Evolutionary conservation across 2,329 filamentous ascomycete species (phyloP).

Genomic region (Ophiocordyceps camponoti-rufipedis): DNA sequence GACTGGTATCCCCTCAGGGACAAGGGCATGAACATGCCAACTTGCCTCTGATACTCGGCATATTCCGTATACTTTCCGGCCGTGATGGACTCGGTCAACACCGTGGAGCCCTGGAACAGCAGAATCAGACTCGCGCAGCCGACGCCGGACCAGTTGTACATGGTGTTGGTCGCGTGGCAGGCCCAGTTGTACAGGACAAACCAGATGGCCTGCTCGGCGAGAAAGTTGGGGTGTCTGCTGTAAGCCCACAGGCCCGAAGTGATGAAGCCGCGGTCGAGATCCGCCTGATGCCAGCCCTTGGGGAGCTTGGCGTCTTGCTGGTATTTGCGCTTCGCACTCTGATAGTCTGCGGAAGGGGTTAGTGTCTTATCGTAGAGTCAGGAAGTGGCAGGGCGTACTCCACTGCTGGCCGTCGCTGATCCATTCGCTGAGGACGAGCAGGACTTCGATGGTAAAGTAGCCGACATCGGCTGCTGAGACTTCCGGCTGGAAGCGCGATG

Average conservation of each 20-base stretch:
- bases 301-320: slow-evolving; percentile 54
- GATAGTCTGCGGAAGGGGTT: slow-evolving; percentile 39
- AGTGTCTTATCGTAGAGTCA: not conserved
- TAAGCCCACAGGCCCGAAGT: slow-evolving; percentile 72
- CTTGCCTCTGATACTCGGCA: slow-evolving; percentile 59
- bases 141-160: slow-evolving; percentile 61
- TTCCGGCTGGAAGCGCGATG: slow-evolving; percentile 41
- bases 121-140: slow-evolving; percentile 54
- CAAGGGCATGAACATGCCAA: slow-evolving; percentile 67
- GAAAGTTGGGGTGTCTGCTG: slow-evolving; percentile 88
- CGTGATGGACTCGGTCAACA: slow-evolving; percentile 70
- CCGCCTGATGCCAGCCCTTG: slow-evolving; percentile 43
- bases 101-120: slow-evolving; percentile 80
- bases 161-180: slow-evolving; percentile 50
- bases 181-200: slow-evolving; percentile 75
- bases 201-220: slow-evolving; percentile 85
- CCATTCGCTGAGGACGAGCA: slow-evolving; percentile 46
- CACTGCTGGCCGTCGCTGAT: slow-evolving; percentile 89
- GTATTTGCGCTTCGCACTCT: slow-evolving; percentile 64
- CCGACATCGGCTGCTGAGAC: slow-evolving; percentile 25
- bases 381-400: slow-evolving; percentile 26
- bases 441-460: slow-evolving; percentile 27
- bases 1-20: slow-evolving; percentile 24
- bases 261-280: slow-evolving; percentile 80
- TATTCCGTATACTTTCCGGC: slow-evolving; percentile 79